Evolutionary conservation across 345 rosid genomes (phyloP).

Genomic region (Noccaea caerulescens): DNA sequence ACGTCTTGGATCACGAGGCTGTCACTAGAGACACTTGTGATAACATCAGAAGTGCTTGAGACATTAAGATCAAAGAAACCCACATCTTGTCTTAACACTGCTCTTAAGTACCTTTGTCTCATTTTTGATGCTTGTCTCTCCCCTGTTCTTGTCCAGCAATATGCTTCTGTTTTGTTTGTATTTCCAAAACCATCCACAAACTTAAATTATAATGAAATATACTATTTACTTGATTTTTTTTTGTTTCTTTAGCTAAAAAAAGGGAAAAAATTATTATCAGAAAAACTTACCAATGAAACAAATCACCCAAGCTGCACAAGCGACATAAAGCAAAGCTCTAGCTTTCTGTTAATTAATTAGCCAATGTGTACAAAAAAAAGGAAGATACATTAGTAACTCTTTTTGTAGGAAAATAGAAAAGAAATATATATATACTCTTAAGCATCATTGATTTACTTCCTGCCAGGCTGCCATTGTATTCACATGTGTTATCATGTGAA

Average conservation of each 20-base stretch:
- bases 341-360: slow-evolving; percentile 56
- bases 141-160: slow-evolving; percentile 92
- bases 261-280: no score
- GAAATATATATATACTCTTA: no score
- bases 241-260: no score
- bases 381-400: background rate
- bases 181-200: background rate
- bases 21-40: slow-evolving; percentile 88
- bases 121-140: slow-evolving; percentile 81
- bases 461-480: background rate
- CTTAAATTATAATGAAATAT: background rate
- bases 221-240: no score
- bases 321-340: slow-evolving; percentile 61
- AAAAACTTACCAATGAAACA: slow-evolving; percentile 63
- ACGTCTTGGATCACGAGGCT: slow-evolving; percentile 94
- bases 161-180: slow-evolving; percentile 58
- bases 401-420: background rate
- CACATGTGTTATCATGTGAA: no score
- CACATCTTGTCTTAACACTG: slow-evolving; percentile 92
- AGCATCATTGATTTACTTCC: no score
- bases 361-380: background rate
- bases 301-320: slow-evolving; percentile 62
- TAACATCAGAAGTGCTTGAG: slow-evolving; percentile 87
- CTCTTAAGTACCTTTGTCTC: slow-evolving; percentile 84
- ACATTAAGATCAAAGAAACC: slow-evolving; percentile 84